Percentiles rank a stretch among this genome's conserved stretches.
phyloP scores from a whole-genome alignment of 306 rosid species.

The Acmispon strigosus region DNA sequence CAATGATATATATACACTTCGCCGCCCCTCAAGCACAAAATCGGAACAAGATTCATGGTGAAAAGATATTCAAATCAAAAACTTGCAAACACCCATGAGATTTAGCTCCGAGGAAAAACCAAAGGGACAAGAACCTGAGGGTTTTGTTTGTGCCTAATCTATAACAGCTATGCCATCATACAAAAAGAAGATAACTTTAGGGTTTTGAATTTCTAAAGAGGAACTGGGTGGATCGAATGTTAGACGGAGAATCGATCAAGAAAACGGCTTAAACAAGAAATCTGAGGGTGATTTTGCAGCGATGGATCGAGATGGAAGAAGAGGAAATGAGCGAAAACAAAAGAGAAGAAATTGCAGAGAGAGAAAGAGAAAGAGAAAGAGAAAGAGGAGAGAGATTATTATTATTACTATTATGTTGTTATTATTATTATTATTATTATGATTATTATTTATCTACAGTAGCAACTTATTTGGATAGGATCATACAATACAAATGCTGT shows the following conservation, averaged over 20 bases:
- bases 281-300: conserved; percentile 19
- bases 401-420: background rate
- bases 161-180: conserved; percentile 24
- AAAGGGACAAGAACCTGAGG: conserved; percentile 32
- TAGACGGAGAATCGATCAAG: conserved; percentile 5
- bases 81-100: conserved; percentile 8
- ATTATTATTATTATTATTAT: background rate
- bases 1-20: conserved; percentile 24
- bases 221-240: conserved; percentile 40
- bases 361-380: conserved; percentile 17
- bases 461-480: background rate
- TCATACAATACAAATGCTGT: too few relatives aligned
- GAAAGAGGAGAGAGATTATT: background rate
- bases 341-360: background rate
- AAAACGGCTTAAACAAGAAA: background rate
- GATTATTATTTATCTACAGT: background rate
- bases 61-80: conserved; percentile 17
- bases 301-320: conserved; percentile 31
- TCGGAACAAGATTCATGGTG: conserved; percentile 15
- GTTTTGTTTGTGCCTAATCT: conserved; percentile 29
- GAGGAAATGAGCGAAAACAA: conserved; percentile 17
- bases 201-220: conserved; percentile 32
- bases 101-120: conserved; percentile 20
- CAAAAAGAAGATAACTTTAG: conserved; percentile 14
- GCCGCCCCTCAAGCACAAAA: conserved; percentile 22